These are phyloP conservation scores for Solanum clarkiae DNA, from an alignment of 257 asterid genomes.

Conservation along the genomic window DNA sequence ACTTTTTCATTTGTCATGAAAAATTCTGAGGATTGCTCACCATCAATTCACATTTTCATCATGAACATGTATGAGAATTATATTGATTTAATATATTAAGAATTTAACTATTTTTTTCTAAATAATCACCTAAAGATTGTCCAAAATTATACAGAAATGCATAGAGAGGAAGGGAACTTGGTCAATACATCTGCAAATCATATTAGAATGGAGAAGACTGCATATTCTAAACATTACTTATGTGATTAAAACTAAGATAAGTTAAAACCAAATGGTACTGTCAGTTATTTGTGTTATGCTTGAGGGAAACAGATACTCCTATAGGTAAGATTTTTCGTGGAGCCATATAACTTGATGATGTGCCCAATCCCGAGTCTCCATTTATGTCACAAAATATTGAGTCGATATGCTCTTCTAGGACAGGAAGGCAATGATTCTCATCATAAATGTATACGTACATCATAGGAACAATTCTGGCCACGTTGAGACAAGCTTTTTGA, in stretches of 20 bases:
- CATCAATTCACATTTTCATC: not conserved
- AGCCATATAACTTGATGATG: not conserved
- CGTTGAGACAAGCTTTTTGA: slow-evolving; percentile 13
- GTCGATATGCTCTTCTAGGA: slow-evolving; percentile 3
- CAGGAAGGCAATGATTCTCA: slow-evolving; percentile 3
- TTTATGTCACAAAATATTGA: not conserved
- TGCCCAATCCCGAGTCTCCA: not conserved
- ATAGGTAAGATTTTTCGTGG: not conserved
- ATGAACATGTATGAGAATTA: not conserved
- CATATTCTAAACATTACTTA: not conserved
- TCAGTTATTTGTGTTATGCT: not conserved
- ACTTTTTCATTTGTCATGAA: not conserved
- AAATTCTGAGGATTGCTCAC: not conserved
- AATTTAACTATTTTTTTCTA: not conserved
- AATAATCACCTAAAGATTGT: not conserved
- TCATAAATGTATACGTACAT: slow-evolving; percentile 13
- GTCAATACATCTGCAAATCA: not conserved
- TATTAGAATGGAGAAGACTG: not conserved
- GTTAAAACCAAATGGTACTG: not conserved
- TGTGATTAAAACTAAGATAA: not conserved
- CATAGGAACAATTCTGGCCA: slow-evolving; percentile 27
- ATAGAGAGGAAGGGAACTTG: not conserved
- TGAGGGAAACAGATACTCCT: not conserved
- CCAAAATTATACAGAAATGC: not conserved
- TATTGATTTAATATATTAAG: not conserved